Conservation (phyloP, 805 yeast species). For the Kazachstania africana region DNA sequence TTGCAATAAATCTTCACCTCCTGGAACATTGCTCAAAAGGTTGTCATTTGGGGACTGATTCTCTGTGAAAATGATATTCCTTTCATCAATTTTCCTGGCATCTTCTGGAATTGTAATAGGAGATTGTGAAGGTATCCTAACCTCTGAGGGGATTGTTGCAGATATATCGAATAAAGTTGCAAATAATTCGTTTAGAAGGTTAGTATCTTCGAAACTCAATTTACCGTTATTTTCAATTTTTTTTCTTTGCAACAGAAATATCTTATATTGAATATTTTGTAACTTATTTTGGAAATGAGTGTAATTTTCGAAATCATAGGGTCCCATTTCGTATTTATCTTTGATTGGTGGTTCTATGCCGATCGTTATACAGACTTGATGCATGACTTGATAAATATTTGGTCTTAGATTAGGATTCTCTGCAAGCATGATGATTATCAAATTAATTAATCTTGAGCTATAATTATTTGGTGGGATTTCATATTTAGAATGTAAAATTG, state of each 20-base stretch:
- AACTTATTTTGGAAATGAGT: conserved; percentile 36
- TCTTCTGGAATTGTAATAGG: neutral
- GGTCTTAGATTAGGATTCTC: conserved; percentile 81
- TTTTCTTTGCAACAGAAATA: conserved; percentile 20
- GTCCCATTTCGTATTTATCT: conserved; percentile 35
- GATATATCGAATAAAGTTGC: conserved; percentile 21
- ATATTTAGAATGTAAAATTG: conserved; percentile 76
- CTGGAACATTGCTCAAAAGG: no score
- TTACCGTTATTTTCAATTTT: conserved; percentile 8
- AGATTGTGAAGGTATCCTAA: neutral
- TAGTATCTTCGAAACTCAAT: conserved; percentile 8
- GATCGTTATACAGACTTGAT: conserved; percentile 50
- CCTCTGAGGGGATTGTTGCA: conserved; percentile 17
- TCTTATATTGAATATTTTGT: conserved; percentile 20
- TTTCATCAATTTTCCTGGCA: conserved; percentile 1
- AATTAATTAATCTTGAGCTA: conserved; percentile 60
- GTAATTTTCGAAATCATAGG: conserved; percentile 45
- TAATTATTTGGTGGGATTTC: conserved; percentile 68
- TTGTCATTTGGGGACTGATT: no score
- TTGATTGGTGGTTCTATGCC: conserved; percentile 41
- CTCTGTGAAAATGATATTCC: no score
- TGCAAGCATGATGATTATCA: conserved; percentile 70
- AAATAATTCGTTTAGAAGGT: conserved; percentile 17
- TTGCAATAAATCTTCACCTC: no score
- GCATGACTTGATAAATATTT: conserved; percentile 68